Evolutionary conservation across 2,329 filamentous ascomycete genomes (phyloP), one percentile per base, ranked within the genome.

Genomic region (Penicillium palitans): DNA sequence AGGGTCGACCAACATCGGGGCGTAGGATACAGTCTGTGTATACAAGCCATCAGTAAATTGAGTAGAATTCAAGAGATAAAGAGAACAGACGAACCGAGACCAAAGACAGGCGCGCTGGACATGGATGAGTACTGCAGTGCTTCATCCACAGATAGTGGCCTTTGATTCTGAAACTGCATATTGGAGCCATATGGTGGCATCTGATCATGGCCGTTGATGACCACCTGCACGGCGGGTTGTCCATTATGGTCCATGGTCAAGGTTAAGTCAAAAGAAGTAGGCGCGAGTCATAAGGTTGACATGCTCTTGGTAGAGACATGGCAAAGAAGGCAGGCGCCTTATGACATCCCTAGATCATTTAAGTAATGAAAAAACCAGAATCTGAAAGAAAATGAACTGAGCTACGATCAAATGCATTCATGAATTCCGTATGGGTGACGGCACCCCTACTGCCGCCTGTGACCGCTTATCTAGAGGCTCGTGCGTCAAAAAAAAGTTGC

Each of bases 41-140:
- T 54, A 25, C 57, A 46, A 57, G 27, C 7, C 25, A 61, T 68
- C 57, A 69, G 63, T 67, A 60, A 66, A 53, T 47, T 49, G 53
- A 63, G 53, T 59, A 54, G 61, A 54, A 55, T 47, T 56, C 52
- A 40, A 54, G 42, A 55, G 35, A 45, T 24, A 48, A 47, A 51
- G 48, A 37, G 44, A 27, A 40, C 51, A 42, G 25, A 64, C 72
- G 60, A 62, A 80, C 78, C 74, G 58, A 79, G 68, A 55, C 78
- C 76, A 67, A 79, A 79, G 37, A 79, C 69, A 21, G 78, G 78
- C 46, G 79, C 73, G 50, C 76, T 80, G n/a, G 78, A 80, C 74
- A 81, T 79, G 29, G 79, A 78, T 41, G 79, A 81, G 66, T 76
- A 81, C 61, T 78, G 76, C 48, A 81, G 68, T 8, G 79, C 79